Base-by-base conservation (phyloP, 2,329 filamentous ascomycete genomes). In the Periconia sp. region DNA sequence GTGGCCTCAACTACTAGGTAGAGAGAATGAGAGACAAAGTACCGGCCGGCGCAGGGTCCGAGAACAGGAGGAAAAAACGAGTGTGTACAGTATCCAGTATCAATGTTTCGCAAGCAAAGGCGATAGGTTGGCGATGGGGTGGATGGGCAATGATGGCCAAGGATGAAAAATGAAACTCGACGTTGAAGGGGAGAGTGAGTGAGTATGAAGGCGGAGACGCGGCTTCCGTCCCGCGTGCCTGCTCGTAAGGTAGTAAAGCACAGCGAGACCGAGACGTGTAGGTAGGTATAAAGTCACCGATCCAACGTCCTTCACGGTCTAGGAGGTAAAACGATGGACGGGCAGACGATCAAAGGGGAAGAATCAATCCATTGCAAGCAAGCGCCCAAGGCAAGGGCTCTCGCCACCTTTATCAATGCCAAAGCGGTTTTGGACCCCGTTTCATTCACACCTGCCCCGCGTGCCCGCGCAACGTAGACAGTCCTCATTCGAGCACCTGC, bases 361-460 rank as follows among this genome's bases (percentile, higher is more conserved):
- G 23, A 27, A 27, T 27, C 5, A 27, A 18, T 19, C 41, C 35
- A 54, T 47, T 58, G 49, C 66, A 71, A 67, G 65, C 69, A 68
- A 68, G 68, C 65, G 62, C 11, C n/a, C n/a, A n/a, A n/a, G n/a
- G n/a, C n/a, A n/a, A n/a, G 33, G 59, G 57, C 50, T 58, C 51
- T 46, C 50, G 43, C 7, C 53, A 50, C 59, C 56, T 62, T 62
- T 63, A 62, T 65, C 43, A 23, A 19, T 31, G n/a, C 5, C 43
- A 23, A 19, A 17, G n/a, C 5, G 62, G 58, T 54, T 54, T 61
- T 49, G 49, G 55, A 56, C 55, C 54, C 51, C 58, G 67, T 69
- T 70, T 71, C 67, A 27, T 27, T 27, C 23, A 27, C 23, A 5
- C 23, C 23, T 8, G 23, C 23, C 23, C 23, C 23, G n/a, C 65